Conservation (phyloP, 441 rosid species). For the Manihot esculenta region DNA sequence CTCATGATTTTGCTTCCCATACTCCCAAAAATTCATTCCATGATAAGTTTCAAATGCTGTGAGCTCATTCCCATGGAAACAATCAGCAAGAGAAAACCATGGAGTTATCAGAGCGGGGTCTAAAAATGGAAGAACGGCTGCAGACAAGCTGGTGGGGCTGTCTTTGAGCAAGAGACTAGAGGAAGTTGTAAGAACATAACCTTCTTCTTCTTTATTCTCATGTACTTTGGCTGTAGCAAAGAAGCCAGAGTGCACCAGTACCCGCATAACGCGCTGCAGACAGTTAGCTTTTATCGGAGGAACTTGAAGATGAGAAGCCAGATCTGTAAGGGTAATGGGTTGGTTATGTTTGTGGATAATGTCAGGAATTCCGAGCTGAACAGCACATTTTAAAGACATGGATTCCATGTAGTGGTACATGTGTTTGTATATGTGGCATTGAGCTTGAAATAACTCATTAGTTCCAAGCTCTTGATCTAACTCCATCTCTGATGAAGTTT, state of each 20-base stretch:
- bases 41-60: slow-evolving; percentile 29
- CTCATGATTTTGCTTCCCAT: slow-evolving; percentile 11
- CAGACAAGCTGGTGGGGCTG: slow-evolving; percentile 17
- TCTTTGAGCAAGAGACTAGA: slow-evolving; percentile 34
- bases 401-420: slow-evolving; percentile 27
- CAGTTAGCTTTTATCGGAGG: slow-evolving; percentile 15
- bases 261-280: slow-evolving; percentile 35
- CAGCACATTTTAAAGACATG: slow-evolving; percentile 31
- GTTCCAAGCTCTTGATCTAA: slow-evolving; percentile 7
- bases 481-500: neutral
- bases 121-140: slow-evolving; percentile 20
- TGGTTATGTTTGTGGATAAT: slow-evolving; percentile 26
- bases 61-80: slow-evolving; percentile 25
- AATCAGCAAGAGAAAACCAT: slow-evolving; percentile 22
- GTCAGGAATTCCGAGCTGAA: slow-evolving; percentile 32
- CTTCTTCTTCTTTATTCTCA: slow-evolving; percentile 10
- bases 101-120: slow-evolving; percentile 26
- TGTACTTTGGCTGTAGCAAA: slow-evolving; percentile 4
- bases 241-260: slow-evolving; percentile 35
- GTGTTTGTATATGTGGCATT: slow-evolving; percentile 29
- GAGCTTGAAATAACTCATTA: slow-evolving; percentile 33
- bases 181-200: slow-evolving; percentile 32
- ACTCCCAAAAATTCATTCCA: slow-evolving; percentile 29
- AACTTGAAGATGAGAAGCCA: slow-evolving; percentile 22
- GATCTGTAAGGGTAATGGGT: slow-evolving; percentile 29